These are phyloP conservation scores for Leccinum imitatum DNA, from an alignment of 768 basidiomycete species.

Conservation along the genomic window DNA sequence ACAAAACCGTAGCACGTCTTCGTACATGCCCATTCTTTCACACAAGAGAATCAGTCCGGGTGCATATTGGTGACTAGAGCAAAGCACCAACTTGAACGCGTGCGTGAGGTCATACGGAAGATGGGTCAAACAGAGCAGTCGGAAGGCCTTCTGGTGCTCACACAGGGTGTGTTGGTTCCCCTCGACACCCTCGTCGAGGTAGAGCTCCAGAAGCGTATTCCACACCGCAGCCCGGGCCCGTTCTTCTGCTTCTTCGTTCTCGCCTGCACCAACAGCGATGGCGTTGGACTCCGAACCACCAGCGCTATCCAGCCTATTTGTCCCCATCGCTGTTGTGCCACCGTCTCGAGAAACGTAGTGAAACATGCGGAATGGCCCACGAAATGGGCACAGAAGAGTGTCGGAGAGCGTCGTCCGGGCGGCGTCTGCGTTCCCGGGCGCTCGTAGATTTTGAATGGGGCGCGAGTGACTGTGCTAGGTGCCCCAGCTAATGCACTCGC, in stretches of 20 bases:
- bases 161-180: conserved; percentile 22
- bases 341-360: conserved; percentile 83
- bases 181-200: conserved; percentile 51
- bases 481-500: conserved; percentile 25
- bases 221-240: conserved; percentile 82
- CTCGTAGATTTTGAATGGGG: conserved; percentile 8
- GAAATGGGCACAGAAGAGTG: conserved; percentile 91
- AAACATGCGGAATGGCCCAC: conserved; percentile 86
- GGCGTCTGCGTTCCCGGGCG: conserved; percentile 28
- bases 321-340: conserved; percentile 73
- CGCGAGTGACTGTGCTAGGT: conserved; percentile 18
- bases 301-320: conserved; percentile 54
- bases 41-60: conserved; percentile 86
- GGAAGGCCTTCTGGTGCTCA: conserved; percentile 61
- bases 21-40: conserved; percentile 95
- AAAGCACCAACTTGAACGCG: conserved; percentile 76
- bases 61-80: conserved; percentile 80
- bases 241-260: conserved; percentile 53
- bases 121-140: conserved; percentile 57
- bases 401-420: conserved; percentile 69
- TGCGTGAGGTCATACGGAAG: conserved; percentile 87
- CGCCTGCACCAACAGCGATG: conserved; percentile 16
- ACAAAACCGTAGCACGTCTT: conserved; percentile 91
- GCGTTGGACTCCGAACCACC: conserved; percentile 11
- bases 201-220: conserved; percentile 95